Evolutionary conservation across 2,329 filamentous ascomycete genomes (phyloP).

Genomic region (Fusarium drepaniforme): DNA sequence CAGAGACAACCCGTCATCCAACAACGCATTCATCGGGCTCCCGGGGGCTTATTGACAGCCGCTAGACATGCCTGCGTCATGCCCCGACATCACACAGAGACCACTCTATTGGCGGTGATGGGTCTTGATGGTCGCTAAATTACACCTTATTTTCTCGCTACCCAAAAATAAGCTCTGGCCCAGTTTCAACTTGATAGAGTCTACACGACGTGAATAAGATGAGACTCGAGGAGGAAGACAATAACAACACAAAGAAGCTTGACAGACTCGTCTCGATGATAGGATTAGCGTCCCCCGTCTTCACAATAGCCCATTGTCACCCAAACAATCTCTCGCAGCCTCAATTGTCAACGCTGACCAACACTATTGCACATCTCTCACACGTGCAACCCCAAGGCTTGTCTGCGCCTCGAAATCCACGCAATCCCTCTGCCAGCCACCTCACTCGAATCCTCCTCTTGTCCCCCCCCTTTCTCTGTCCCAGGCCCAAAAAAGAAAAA

Average conservation of each 20-base stretch:
- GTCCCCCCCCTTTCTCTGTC: neutral
- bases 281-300: neutral
- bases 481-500: neutral
- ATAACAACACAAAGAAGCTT: neutral
- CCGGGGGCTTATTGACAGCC: conserved; percentile 10
- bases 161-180: conserved; percentile 22
- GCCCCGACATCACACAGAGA: conserved; percentile 5
- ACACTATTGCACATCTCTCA: neutral
- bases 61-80: neutral
- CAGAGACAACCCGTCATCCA: conserved; percentile 1
- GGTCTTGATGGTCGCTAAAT: conserved; percentile 21
- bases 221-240: neutral
- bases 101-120: conserved; percentile 19
- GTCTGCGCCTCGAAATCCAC: conserved; percentile 35
- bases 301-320: neutral
- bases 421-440: conserved; percentile 24
- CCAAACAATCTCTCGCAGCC: conserved; percentile 1
- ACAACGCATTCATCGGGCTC: conserved; percentile 13
- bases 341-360: conserved; percentile 20
- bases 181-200: conserved; percentile 7
- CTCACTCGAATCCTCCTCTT: neutral
- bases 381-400: conserved; percentile 17
- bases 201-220: neutral
- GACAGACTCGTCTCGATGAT: neutral
- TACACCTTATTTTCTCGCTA: conserved; percentile 22